Conservation (phyloP, 306 rosid genomes). For the Cercis canadensis region DNA sequence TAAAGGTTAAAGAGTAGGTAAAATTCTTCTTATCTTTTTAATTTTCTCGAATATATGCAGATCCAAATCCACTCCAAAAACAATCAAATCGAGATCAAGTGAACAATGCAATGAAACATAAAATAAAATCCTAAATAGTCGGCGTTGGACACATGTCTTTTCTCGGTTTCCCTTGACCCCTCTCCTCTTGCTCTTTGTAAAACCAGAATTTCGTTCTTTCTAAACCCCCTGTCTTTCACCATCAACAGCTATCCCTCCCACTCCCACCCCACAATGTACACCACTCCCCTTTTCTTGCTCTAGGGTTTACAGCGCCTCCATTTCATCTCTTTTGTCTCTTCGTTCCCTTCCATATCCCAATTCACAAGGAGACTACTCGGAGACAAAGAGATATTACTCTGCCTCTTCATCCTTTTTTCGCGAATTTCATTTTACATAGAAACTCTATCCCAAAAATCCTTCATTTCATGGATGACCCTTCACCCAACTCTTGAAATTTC, state of each 20-base stretch:
- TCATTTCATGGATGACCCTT: not conserved
- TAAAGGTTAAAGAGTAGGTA: too few species aligned
- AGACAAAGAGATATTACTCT: not conserved
- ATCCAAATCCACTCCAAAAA: not conserved
- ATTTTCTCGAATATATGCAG: not conserved
- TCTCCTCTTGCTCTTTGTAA: too few species aligned
- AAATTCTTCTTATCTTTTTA: too few species aligned
- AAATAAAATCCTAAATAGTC: not conserved
- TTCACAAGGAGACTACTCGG: not conserved
- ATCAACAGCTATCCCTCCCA: not conserved
- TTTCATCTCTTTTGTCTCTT: not conserved
- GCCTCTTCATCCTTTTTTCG: not conserved
- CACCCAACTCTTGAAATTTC: not conserved
- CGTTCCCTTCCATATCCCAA: not conserved
- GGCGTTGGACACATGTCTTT: slow-evolving; percentile 10
- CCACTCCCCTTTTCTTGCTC: not conserved
- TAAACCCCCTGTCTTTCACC: too few species aligned
- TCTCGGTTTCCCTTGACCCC: too few species aligned
- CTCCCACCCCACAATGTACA: too few species aligned
- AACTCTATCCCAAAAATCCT: too few species aligned
- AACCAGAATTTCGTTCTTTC: too few species aligned
- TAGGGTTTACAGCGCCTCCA: slow-evolving; percentile 1
- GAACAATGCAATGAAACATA: too few species aligned
- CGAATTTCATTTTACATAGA: not conserved
- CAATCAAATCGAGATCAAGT: too few species aligned